Percentiles rank a stretch among this genome's conserved stretches.
Evolutionary conservation across 202 grass and related monocot species (phyloP).

Genomic region (Sporobolus alterniflorus): DNA sequence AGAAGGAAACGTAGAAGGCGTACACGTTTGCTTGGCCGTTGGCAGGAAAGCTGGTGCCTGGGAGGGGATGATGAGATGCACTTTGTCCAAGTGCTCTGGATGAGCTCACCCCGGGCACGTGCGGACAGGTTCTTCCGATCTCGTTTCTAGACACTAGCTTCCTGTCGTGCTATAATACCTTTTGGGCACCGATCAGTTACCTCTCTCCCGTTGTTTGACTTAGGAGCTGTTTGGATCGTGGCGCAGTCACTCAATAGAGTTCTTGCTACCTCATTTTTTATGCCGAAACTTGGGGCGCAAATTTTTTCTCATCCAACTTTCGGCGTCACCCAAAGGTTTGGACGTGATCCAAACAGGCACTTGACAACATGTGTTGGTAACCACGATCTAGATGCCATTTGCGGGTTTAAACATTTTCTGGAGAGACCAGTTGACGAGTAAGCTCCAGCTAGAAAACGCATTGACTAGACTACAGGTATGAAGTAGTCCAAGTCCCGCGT

Average conservation of each 20-base stretch:
- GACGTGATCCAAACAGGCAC: too few relatives aligned
- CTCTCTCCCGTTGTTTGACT: background rate
- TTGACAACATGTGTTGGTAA: too few relatives aligned
- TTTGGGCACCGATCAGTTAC: too few relatives aligned
- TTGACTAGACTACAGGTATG: background rate
- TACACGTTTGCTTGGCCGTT: constrained; percentile 23
- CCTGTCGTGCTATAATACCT: background rate
- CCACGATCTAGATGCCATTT: background rate
- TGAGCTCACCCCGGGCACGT: constrained; percentile 18
- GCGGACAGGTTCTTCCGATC: background rate
- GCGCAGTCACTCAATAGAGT: too few relatives aligned
- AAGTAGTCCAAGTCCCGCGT: background rate
- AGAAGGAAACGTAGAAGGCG: background rate
- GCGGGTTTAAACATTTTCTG: background rate
- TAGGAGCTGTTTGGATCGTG: too few relatives aligned
- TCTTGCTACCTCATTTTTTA: too few relatives aligned
- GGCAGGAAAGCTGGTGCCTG: background rate
- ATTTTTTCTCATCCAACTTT: too few relatives aligned
- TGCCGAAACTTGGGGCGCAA: too few relatives aligned
- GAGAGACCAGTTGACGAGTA: background rate
- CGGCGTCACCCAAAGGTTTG: too few relatives aligned
- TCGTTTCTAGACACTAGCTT: constrained; percentile 16
- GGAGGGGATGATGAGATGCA: background rate
- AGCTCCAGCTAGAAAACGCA: constrained; percentile 17
- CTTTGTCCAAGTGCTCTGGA: constrained; percentile 8